Conservation (phyloP, 2,329 filamentous ascomycete genomes). For the Alternaria postmessia region DNA sequence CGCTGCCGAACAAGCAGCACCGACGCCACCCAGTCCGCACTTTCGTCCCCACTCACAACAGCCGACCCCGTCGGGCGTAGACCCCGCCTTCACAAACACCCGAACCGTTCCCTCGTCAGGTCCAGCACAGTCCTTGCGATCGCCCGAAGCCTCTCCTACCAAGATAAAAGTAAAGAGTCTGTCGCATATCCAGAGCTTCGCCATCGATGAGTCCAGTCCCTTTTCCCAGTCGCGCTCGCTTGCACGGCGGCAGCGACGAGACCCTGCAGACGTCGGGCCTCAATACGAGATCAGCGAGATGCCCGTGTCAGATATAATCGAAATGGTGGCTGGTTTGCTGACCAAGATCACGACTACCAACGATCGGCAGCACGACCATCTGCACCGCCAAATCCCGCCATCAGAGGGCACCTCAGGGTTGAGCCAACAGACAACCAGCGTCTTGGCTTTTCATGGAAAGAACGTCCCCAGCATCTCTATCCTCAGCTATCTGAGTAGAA, state of each 20-base stretch:
- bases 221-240: slow-evolving; percentile 58
- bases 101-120: slow-evolving; percentile 32
- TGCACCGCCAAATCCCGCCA: slow-evolving; percentile 76
- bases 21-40: slow-evolving; percentile 46
- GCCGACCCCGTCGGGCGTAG: slow-evolving; percentile 34
- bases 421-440: slow-evolving; percentile 71
- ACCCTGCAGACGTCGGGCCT: slow-evolving; percentile 60
- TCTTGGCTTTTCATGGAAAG: slow-evolving; percentile 96
- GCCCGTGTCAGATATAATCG: slow-evolving; percentile 96
- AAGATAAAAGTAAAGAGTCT: slow-evolving; percentile 86
- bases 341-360: slow-evolving; percentile 98
- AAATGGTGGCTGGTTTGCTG: slow-evolving; percentile 96
- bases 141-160: slow-evolving; percentile 42
- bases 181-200: slow-evolving; percentile 89
- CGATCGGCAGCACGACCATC: slow-evolving; percentile 88
- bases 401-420: slow-evolving; percentile 67
- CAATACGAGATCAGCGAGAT: slow-evolving; percentile 96
- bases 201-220: slow-evolving; percentile 74
- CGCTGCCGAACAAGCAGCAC: slow-evolving; percentile 26
- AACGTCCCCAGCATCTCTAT: slow-evolving; percentile 98
- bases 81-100: slow-evolving; percentile 28
- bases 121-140: slow-evolving; percentile 36
- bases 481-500: slow-evolving; percentile 90
- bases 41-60: slow-evolving; percentile 48
- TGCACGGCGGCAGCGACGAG: slow-evolving; percentile 53